Evolutionary conservation across 371 early-diverging fungal species (phyloP).

Genomic region (Mucor velutinosus): DNA sequence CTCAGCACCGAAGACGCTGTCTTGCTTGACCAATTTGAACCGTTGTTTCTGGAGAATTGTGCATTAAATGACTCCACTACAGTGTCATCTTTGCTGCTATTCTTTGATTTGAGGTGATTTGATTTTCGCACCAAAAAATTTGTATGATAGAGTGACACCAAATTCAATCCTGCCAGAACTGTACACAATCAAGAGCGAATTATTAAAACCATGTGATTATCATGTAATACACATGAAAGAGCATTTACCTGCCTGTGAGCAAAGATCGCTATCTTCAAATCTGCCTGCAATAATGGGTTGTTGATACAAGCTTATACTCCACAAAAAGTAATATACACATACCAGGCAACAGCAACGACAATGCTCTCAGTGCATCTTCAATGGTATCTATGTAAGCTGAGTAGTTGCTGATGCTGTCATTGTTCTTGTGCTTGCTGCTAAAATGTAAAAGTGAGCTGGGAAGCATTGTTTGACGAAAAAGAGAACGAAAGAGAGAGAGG

Average conservation of each 20-base stretch:
- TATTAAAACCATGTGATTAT: background rate
- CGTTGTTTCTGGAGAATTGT: slow-evolving; percentile 20
- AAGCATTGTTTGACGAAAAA: background rate
- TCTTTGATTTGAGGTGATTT: background rate
- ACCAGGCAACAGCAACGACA: slow-evolving; percentile 31
- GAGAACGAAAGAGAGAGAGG: background rate
- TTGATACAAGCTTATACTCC: background rate
- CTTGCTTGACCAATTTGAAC: background rate
- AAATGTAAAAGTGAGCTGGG: slow-evolving; percentile 21
- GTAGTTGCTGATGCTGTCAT: background rate
- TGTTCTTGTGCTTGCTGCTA: slow-evolving; percentile 4
- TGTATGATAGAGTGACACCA: slow-evolving; percentile 24
- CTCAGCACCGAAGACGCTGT: slow-evolving; percentile 30
- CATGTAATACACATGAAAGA: background rate
- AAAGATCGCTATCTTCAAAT: slow-evolving; percentile 27
- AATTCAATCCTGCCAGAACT: slow-evolving; percentile 26
- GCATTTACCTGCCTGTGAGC: slow-evolving; percentile 25
- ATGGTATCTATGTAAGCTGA: slow-evolving; percentile 16
- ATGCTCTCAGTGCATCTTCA: slow-evolving; percentile 21
- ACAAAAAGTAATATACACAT: background rate
- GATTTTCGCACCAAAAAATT: slow-evolving; percentile 16
- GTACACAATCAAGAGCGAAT: background rate
- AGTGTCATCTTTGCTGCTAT: background rate
- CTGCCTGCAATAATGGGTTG: slow-evolving; percentile 10
- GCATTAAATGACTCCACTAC: slow-evolving; percentile 27